Base-by-base conservation (phyloP, 352 stramenopile species). In the Stramenopiles sp. region DNA sequence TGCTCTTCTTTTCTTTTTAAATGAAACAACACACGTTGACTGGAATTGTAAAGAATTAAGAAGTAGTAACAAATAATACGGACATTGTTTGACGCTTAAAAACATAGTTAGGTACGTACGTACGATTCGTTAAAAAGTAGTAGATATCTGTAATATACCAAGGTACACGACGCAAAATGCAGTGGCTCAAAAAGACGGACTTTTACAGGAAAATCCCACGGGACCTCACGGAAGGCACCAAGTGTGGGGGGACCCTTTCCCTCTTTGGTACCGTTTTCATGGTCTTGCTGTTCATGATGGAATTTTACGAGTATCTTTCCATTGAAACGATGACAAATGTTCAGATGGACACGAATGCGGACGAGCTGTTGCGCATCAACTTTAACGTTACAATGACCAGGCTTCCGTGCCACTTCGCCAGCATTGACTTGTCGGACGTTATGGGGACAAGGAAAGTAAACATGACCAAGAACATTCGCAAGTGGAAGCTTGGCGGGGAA, bases 381-480 rank as follows among this genome's bases (percentile, higher is more conserved):
- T 98, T 98, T 79, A 98, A 98, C 83, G 96, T 98, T 79, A 98
- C 92, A 34, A 85, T 98, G 63, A 87, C 95, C 34, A 91, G 97
- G 82, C 77, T 98, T 25, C 91, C 94, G 31, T 98, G 94, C 81
- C 92, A 98, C 82, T 98, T 94, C 79, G 91, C 95, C 3, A 88
- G 82, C 30, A 88, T 98, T 1, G 94, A 98, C 81, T 90, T 98
- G 1, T 96, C 90, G 76, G 93, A 98, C 83, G 92, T 95, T 79
- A 92, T 96, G 68, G 94, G 94, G 75, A 97, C 90, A 71, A 94
- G 96, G 77, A 92, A 92, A 79, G 89, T 97, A 81, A 98, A 98
- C 85, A 94, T 98, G 79, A 98, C 92, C 75, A 96, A 94, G 78
- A 96, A 98, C 83, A 94, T 98, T 76, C 94, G 95, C 85, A 98